A percentile compares a stretch with the other conserved stretches of the same genome.
These are phyloP conservation scores for Talaromyces sp. DNA, from an alignment of 2,329 filamentous ascomycete genomes.

Conservation along the genomic window DNA sequence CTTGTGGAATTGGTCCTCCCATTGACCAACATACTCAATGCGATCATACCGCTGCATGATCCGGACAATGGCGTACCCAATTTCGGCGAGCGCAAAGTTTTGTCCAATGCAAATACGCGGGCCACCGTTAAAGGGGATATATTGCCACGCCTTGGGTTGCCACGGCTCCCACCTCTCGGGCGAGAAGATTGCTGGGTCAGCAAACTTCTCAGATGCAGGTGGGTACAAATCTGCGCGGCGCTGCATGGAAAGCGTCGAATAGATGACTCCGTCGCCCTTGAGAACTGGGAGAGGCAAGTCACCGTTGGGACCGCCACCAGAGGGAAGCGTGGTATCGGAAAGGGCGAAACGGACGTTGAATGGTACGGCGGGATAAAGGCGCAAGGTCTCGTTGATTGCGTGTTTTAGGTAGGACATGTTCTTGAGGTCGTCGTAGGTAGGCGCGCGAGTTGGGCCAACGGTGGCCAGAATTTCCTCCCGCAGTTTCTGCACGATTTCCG, in stretches of 20 bases:
- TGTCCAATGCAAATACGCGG: slow-evolving; percentile 24
- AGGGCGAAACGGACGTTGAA: slow-evolving; percentile 20
- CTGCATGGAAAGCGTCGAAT: slow-evolving; percentile 35
- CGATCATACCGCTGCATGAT: slow-evolving; percentile 19
- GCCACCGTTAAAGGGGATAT: slow-evolving; percentile 23
- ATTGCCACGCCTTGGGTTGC: slow-evolving; percentile 46
- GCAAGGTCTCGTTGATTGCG: slow-evolving; percentile 16
- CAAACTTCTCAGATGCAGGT: slow-evolving; percentile 30
- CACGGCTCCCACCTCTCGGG: slow-evolving; percentile 49
- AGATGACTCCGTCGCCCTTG: slow-evolving; percentile 14
- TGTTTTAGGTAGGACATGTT: slow-evolving; percentile 13
- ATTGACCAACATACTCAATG: slow-evolving; percentile 10
- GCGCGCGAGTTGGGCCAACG: slow-evolving; percentile 51
- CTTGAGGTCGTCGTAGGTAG: slow-evolving; percentile 11
- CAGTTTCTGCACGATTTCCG: slow-evolving; percentile 59
- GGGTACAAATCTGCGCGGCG: slow-evolving; percentile 47
- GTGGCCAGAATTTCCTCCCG: slow-evolving; percentile 62
- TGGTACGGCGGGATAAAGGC: slow-evolving; percentile 17
- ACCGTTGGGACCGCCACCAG: slow-evolving; percentile 14
- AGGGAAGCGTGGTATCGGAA: slow-evolving; percentile 10
- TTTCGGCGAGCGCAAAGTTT: slow-evolving; percentile 20
- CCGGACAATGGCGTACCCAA: slow-evolving; percentile 18
- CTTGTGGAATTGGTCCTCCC: slow-evolving; percentile 14
- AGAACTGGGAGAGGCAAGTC: slow-evolving; percentile 9
- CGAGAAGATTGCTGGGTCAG: slow-evolving; percentile 37